Evolutionary conservation across 306 rosid species (phyloP), one percentile per base, ranked within the genome.

Genomic region (Acacia confusa): DNA sequence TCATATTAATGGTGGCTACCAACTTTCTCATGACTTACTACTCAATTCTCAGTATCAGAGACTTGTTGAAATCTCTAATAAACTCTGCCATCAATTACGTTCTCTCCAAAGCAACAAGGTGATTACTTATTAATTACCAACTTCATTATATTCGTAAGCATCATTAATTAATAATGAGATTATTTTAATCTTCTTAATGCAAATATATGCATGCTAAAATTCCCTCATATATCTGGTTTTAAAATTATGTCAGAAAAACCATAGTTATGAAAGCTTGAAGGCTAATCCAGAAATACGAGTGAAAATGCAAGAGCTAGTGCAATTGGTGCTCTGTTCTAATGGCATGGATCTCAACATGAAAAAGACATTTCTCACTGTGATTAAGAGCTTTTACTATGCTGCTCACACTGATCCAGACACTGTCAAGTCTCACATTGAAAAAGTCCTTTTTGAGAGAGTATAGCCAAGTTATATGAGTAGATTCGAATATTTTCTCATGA

Each of bases 301-400:
- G 27, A 78, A 87, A 61, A 89, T 91, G 91, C 92, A 89, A 69
- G 87, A 84, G 52, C 87, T 91, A 14, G 81, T 74, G 58, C 69
- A 84, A 53, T 11, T 86, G 84, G 91, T 87, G 75, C 77, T 89
- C 20, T 72, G 86, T 15, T 63, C 88, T 0, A 72, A 64, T 30
- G 32, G 66, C 32, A 3, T 60, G 30, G 34, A 24, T 60, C 17
- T 60, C 66, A 24, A 60, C 34, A 24, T 87, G 77, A 87, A 91
- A 86, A 84, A 89, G 48, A 78, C 79, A 66, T 91, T 89, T 77
- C 89, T 91, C 15, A 41, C 69, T 0, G 86, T 91, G 55, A 88
- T 88, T 10, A 89, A 88, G 4, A 24, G 32, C 16, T 60, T 60
- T 25, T 60, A 60, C 34, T 60, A 60, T 60, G 16, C 32, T 24